Base-by-base conservation (phyloP, 1,284 basidiomycete genomes). In the Cystobasidiaceae sp. region DNA sequence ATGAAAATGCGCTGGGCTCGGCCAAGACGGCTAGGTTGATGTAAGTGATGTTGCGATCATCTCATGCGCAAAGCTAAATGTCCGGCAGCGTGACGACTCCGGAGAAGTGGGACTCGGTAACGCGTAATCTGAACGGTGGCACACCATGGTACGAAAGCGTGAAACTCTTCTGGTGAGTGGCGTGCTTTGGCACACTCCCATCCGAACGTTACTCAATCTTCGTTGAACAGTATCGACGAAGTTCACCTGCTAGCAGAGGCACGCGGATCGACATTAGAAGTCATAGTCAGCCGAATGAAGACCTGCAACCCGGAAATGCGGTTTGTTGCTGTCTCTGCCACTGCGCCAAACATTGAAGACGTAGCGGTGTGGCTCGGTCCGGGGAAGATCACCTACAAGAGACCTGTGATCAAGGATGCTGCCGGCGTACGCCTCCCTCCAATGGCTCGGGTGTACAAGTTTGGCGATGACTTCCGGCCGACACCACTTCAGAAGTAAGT, bases 91-190 rank as follows among this genome's bases (percentile, higher is more conserved):
- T 79, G 48, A 76, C 78, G 11, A 79, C 78, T 86, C 90, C 90
- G 0, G 94, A 97, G 77, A 97, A 97, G 77, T 93, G 90, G 88
- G 93, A 96, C 71, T 88, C 89, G 44, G 78, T 96, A 51, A 94
- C 92, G 1, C 82, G 92, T 30, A 86, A 86, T 73, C 89, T 88
- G 87, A 85, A 69, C 58, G 76, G 69, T 21, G 15, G 44, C 21
- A 55, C 23, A 34, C 30, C 67, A 39, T 59, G 63, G 57, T 30
- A 15, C 62, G 27, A 33, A 78, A 79, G 84, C 62, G 82, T 91
- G 48, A 81, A 83, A 25, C 55, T 71, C 13, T 66, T 71, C 54
- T 71, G 67, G 71, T 72, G 34, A 28, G 67, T 28, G 7, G 4
- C 28, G 17, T 11, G 19, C 17, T 15, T 9, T 21, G 7, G 17